These are phyloP conservation scores for Mortierella hygrophila DNA, from an alignment of 192 early-diverging fungal species.

Conservation along the genomic window DNA sequence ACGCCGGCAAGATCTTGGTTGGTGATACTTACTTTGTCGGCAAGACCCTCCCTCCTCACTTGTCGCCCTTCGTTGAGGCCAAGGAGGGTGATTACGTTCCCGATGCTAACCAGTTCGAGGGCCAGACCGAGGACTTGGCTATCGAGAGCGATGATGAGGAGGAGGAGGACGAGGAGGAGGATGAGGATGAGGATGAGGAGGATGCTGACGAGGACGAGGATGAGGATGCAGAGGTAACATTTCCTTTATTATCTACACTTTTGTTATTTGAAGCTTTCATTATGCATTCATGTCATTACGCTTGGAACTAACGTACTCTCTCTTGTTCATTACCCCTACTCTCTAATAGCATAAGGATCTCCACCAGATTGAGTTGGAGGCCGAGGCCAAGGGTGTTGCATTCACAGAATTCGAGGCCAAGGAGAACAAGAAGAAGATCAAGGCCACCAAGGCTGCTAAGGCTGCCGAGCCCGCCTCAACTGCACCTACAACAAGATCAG, in stretches of 20 bases:
- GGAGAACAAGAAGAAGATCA: slow-evolving; percentile 58
- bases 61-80: slow-evolving; percentile 92
- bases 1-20: slow-evolving; percentile 80
- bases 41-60: slow-evolving; percentile 88
- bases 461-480: background rate
- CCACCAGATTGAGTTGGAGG: slow-evolving; percentile 75
- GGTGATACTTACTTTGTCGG: slow-evolving; percentile 81
- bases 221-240: slow-evolving; percentile 42
- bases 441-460: slow-evolving; percentile 26
- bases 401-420: slow-evolving; percentile 74
- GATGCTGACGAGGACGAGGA: slow-evolving; percentile 23
- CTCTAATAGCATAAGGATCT: slow-evolving; percentile 53
- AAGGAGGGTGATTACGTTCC: slow-evolving; percentile 93
- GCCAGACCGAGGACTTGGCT: slow-evolving; percentile 70
- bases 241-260: background rate
- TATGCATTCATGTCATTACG: background rate
- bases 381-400: slow-evolving; percentile 75
- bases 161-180: slow-evolving; percentile 41
- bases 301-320: background rate
- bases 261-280: background rate
- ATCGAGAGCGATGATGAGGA: slow-evolving; percentile 72
- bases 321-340: background rate
- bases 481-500: slow-evolving; percentile 12
- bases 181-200: slow-evolving; percentile 36
- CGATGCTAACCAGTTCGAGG: slow-evolving; percentile 71